phyloP scores from a whole-genome alignment of 1,139 yeast genomes.

The Lodderomyces beijingensis region DNA sequence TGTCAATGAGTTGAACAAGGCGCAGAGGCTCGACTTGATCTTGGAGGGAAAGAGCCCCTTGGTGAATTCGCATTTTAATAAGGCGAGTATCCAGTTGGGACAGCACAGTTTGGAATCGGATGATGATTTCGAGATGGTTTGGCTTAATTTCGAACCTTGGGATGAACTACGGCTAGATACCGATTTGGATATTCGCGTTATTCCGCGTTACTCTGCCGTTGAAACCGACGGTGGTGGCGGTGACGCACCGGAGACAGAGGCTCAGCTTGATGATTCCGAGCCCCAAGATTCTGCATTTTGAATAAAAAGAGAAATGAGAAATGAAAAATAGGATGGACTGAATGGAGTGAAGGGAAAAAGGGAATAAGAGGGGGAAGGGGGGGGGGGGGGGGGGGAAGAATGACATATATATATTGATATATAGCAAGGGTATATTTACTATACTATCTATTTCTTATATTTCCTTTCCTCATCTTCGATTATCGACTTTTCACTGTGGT shows the following conservation, averaged over 20 bases:
- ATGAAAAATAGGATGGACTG: too few species aligned
- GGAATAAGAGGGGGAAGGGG: too few species aligned
- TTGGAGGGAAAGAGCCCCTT: conserved; percentile 31
- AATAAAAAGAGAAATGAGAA: too few species aligned
- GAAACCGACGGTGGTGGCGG: too few species aligned
- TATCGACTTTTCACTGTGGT: conserved; percentile 26
- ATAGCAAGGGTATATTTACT: too few species aligned
- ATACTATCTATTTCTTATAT: conserved; percentile 1
- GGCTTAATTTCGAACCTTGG: conserved; percentile 53
- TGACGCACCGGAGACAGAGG: too few species aligned
- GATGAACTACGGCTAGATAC: conserved; percentile 44
- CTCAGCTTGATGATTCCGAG: too few species aligned
- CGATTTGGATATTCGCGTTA: conserved; percentile 40
- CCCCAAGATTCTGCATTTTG: too few species aligned
- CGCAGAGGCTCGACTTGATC: conserved; percentile 31
- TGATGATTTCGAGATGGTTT: conserved; percentile 42
- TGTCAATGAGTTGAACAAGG: conserved; percentile 37
- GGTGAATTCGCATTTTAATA: conserved; percentile 22
- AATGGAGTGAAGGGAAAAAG: too few species aligned
- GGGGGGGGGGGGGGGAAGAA: too few species aligned
- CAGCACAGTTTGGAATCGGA: conserved; percentile 33
- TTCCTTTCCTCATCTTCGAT: conserved; percentile 10
- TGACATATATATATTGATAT: too few species aligned
- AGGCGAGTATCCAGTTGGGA: conserved; percentile 39
- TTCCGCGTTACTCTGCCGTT: conserved; percentile 24